Percentiles rank a stretch among this genome's conserved stretches.
phyloP scores from a whole-genome alignment of 345 rosid genomes.

The Eutrema japonicum region DNA sequence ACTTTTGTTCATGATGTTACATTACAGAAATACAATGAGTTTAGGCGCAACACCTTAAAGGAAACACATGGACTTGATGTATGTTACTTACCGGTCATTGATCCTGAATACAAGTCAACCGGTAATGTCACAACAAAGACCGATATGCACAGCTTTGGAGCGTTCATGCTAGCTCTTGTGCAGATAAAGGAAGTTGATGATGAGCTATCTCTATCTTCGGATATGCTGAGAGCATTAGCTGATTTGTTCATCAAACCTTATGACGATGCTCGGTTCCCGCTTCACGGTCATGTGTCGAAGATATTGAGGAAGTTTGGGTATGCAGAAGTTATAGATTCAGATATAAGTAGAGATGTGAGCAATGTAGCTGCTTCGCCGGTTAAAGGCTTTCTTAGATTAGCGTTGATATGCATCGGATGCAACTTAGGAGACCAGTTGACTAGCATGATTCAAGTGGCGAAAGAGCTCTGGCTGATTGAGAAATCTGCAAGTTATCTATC shows the following conservation, averaged over 20 bases:
- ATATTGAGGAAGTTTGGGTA: slow-evolving; percentile 32
- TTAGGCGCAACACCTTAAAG: slow-evolving; percentile 20
- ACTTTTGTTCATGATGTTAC: slow-evolving; percentile 26
- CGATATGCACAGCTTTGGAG: slow-evolving; percentile 40
- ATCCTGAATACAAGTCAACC: slow-evolving; percentile 25
- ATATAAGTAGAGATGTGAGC: neutral
- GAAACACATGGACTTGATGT: slow-evolving; percentile 38
- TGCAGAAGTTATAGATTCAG: slow-evolving; percentile 28
- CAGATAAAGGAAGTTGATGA: slow-evolving; percentile 32
- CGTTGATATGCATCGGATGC: slow-evolving; percentile 34
- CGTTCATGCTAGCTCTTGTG: slow-evolving; percentile 36
- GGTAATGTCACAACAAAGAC: slow-evolving; percentile 38
- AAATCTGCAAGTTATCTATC: slow-evolving; percentile 5
- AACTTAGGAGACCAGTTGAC: slow-evolving; percentile 27
- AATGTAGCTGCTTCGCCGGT: slow-evolving; percentile 21
- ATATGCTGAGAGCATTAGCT: slow-evolving; percentile 28
- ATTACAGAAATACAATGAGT: slow-evolving; percentile 28
- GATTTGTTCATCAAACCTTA: slow-evolving; percentile 34
- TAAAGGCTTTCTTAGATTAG: slow-evolving; percentile 26
- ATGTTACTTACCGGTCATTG: slow-evolving; percentile 31
- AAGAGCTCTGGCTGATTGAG: slow-evolving; percentile 27
- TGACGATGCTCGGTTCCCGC: slow-evolving; percentile 23
- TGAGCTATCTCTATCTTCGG: slow-evolving; percentile 30
- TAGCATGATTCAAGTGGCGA: slow-evolving; percentile 35
- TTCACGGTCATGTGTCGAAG: slow-evolving; percentile 32